Conservation (phyloP, 257 asterid genomes). For the Paraleonurus japonicus region DNA sequence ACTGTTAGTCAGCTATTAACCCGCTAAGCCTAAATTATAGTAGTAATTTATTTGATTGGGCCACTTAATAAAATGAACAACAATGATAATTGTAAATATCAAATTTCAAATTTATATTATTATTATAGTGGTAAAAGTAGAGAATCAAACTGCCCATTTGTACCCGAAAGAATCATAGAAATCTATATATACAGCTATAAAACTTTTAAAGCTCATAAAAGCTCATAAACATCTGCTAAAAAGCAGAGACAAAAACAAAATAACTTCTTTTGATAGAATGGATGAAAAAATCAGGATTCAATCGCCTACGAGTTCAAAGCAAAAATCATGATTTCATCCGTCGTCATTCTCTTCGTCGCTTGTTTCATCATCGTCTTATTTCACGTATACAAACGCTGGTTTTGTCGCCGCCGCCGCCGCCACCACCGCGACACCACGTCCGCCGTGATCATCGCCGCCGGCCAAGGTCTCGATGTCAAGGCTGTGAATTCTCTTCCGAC, state of each 20-base stretch:
- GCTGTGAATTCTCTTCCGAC: slow-evolving; percentile 29
- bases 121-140: not conserved
- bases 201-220: not conserved
- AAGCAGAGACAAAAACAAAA: not conserved
- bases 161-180: not conserved
- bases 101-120: too few species aligned
- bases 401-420: slow-evolving; percentile 18
- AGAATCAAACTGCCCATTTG: not conserved
- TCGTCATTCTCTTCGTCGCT: slow-evolving; percentile 24
- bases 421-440: not conserved
- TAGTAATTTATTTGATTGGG: too few species aligned
- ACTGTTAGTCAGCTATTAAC: too few species aligned
- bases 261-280: not conserved
- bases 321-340: slow-evolving; percentile 24
- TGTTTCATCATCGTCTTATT: slow-evolving; percentile 25
- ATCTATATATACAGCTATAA: not conserved
- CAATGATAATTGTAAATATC: too few species aligned
- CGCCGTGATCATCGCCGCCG: not conserved
- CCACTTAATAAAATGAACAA: too few species aligned
- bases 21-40: too few species aligned
- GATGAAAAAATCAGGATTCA: slow-evolving; percentile 21
- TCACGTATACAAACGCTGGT: slow-evolving; percentile 29
- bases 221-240: not conserved
- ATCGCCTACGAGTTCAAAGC: slow-evolving; percentile 15
- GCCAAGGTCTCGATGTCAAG: slow-evolving; percentile 23